phyloP scores from a whole-genome alignment of 441 rosid genomes.

The Pelargonium citronellum region DNA sequence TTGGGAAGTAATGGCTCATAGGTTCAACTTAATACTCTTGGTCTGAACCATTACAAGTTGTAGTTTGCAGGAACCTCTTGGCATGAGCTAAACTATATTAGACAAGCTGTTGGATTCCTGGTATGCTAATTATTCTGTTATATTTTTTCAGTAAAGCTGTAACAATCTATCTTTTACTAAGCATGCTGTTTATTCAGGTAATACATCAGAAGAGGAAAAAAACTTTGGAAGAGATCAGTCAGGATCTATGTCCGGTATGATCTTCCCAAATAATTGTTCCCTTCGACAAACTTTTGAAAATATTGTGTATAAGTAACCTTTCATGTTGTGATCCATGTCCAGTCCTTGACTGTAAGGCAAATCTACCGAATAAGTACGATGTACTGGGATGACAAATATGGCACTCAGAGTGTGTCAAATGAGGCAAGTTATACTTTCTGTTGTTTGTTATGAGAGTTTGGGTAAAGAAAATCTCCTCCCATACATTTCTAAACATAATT shows the following conservation, averaged over 20 bases:
- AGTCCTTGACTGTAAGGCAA: slow-evolving; percentile 92
- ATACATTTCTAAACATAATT: slow-evolving; percentile 15
- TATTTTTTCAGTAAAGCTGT: too few relatives aligned
- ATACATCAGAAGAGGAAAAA: slow-evolving; percentile 96
- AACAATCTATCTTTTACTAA: slow-evolving; percentile 4
- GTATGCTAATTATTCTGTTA: slow-evolving; percentile 23
- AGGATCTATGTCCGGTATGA: slow-evolving; percentile 89
- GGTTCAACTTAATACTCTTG: slow-evolving; percentile 15
- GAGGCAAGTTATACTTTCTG: slow-evolving; percentile 49
- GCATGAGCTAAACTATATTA: slow-evolving; percentile 90
- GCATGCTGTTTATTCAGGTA: slow-evolving; percentile 46
- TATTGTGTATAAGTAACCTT: background rate
- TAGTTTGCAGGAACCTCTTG: slow-evolving; percentile 98
- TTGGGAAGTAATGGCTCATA: background rate
- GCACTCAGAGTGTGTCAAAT: slow-evolving; percentile 93
- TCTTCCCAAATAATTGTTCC: background rate
- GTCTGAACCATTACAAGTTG: slow-evolving; percentile 32
- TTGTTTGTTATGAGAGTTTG: background rate
- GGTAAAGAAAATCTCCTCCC: slow-evolving; percentile 5
- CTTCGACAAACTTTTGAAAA: slow-evolving; percentile 9
- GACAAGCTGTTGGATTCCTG: slow-evolving; percentile 99
- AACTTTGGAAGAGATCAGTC: slow-evolving; percentile 78
- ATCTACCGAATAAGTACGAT: slow-evolving; percentile 95
- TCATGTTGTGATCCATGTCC: slow-evolving; percentile 20
- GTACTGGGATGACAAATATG: slow-evolving; percentile 99